phyloP scores from a whole-genome alignment of 2,329 filamentous ascomycete species.

The Penicillium digitatum region DNA sequence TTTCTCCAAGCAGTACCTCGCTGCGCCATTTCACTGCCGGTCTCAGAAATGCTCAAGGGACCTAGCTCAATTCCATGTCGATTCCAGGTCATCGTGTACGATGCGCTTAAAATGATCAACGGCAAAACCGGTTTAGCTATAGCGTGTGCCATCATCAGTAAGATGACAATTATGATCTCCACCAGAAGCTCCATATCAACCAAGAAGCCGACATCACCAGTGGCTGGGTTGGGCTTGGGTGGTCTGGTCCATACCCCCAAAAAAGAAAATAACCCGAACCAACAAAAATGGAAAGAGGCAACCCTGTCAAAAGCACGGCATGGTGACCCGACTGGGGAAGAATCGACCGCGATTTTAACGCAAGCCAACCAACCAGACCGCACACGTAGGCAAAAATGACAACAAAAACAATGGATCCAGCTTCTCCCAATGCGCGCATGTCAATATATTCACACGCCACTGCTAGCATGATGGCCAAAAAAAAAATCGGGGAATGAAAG shows the following conservation, averaged over 20 bases:
- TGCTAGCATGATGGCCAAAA: slow-evolving; percentile 23
- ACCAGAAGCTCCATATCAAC: slow-evolving; percentile 26
- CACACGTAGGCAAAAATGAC: slow-evolving; percentile 24
- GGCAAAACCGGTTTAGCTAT: slow-evolving; percentile 22
- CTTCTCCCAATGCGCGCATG: slow-evolving; percentile 16
- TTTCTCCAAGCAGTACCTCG: not conserved
- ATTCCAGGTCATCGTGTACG: slow-evolving; percentile 3
- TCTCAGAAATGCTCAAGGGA: not conserved
- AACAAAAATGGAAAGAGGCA: slow-evolving; percentile 23
- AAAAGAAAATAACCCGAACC: slow-evolving; percentile 24
- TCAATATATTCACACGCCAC: slow-evolving; percentile 21
- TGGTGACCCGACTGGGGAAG: slow-evolving; percentile 19
- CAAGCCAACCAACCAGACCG: slow-evolving; percentile 21
- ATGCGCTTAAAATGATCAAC: not conserved
- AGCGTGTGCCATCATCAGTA: slow-evolving; percentile 20
- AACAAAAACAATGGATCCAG: slow-evolving; percentile 21
- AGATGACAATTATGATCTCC: slow-evolving; percentile 22
- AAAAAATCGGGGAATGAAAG: slow-evolving; percentile 26
- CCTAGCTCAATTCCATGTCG: not conserved
- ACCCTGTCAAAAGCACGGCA: slow-evolving; percentile 16
- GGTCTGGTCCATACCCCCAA: slow-evolving; percentile 19
- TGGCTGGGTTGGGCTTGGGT: slow-evolving; percentile 14
- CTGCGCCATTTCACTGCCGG: not conserved
- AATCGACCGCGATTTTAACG: slow-evolving; percentile 13
- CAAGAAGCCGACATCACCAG: slow-evolving; percentile 16